Percentiles rank a stretch among this genome's conserved stretches.
Evolutionary conservation across 306 rosid species (phyloP).

Genomic region (Cyclanthera cordifolia): DNA sequence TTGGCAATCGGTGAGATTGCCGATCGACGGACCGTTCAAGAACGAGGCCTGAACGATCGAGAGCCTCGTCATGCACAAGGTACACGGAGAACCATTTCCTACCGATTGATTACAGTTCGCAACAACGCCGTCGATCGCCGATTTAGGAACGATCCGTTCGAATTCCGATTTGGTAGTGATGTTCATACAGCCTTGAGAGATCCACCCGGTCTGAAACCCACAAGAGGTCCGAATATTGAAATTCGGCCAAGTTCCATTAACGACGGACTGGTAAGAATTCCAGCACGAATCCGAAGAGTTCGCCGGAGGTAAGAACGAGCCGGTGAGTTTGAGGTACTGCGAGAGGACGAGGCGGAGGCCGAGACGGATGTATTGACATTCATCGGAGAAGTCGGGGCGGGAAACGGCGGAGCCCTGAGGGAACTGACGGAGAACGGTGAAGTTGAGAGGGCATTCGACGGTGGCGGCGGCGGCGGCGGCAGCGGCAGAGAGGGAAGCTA

Average conservation of each 20-base stretch:
- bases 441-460: conserved; percentile 51
- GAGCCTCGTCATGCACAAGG: conserved; percentile 39
- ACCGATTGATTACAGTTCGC: conserved; percentile 30
- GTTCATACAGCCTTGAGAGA: conserved; percentile 61
- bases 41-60: conserved; percentile 19
- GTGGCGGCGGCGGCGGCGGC: conserved; percentile 7
- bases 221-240: conserved; percentile 33
- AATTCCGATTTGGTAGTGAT: conserved; percentile 41
- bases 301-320: conserved; percentile 39
- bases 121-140: conserved; percentile 7
- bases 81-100: conserved; percentile 50
- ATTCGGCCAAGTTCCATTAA: background rate
- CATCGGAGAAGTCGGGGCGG: background rate
- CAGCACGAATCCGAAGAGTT: conserved; percentile 40
- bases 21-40: conserved; percentile 28
- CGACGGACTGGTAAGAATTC: conserved; percentile 22
- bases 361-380: conserved; percentile 46
- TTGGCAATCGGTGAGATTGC: conserved; percentile 51
- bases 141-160: conserved; percentile 1
- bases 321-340: conserved; percentile 39
- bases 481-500: conserved; percentile 10
- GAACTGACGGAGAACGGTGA: conserved; percentile 40
- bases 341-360: conserved; percentile 60
- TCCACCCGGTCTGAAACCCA: conserved; percentile 43
- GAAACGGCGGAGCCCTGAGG: too few relatives aligned